Conservation (phyloP, 2,329 filamentous ascomycete genomes). For the Corinectria fuckeliana region DNA sequence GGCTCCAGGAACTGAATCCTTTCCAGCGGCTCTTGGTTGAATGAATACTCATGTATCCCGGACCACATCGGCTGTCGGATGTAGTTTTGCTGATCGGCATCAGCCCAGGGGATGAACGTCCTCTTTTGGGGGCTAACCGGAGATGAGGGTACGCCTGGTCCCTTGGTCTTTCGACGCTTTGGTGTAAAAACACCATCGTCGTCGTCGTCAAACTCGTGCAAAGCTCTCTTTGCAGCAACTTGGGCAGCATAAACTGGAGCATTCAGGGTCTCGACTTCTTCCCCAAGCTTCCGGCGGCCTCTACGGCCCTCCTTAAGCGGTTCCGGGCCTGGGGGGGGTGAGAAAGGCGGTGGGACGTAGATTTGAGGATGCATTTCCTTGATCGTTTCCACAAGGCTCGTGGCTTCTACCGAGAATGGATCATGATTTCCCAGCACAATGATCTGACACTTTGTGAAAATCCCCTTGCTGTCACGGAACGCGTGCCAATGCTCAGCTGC, state of each 20-base stretch:
- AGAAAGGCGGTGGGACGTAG: slow-evolving; percentile 38
- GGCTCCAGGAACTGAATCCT: slow-evolving; percentile 49
- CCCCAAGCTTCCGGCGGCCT: slow-evolving; percentile 47
- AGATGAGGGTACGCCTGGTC: not conserved
- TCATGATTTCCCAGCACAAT: slow-evolving; percentile 51
- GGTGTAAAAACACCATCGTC: slow-evolving; percentile 19
- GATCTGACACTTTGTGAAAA: slow-evolving; percentile 53
- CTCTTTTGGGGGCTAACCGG: slow-evolving; percentile 12
- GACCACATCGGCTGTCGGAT: slow-evolving; percentile 24
- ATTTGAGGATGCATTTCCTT: slow-evolving; percentile 52
- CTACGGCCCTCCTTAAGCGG: slow-evolving; percentile 32
- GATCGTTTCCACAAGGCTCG: slow-evolving; percentile 53
- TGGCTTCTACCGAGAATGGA: slow-evolving; percentile 50
- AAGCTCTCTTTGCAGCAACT: slow-evolving; percentile 42
- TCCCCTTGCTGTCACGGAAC: slow-evolving; percentile 50
- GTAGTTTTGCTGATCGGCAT: slow-evolving; percentile 17
- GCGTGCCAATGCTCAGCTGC: slow-evolving; percentile 52
- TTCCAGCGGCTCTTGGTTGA: slow-evolving; percentile 21
- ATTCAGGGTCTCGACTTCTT: slow-evolving; percentile 55
- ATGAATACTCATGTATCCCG: slow-evolving; percentile 24
- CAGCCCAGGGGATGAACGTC: slow-evolving; percentile 19
- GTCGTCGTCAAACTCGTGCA: slow-evolving; percentile 33
- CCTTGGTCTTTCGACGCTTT: slow-evolving; percentile 34
- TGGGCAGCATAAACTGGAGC: slow-evolving; percentile 58
- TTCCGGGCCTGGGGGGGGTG: slow-evolving; percentile 20